Percentiles rank a stretch among this genome's conserved stretches.
Evolutionary conservation across 805 yeast genomes (phyloP).

Genomic region (Saccharomycopsis fodiens): DNA sequence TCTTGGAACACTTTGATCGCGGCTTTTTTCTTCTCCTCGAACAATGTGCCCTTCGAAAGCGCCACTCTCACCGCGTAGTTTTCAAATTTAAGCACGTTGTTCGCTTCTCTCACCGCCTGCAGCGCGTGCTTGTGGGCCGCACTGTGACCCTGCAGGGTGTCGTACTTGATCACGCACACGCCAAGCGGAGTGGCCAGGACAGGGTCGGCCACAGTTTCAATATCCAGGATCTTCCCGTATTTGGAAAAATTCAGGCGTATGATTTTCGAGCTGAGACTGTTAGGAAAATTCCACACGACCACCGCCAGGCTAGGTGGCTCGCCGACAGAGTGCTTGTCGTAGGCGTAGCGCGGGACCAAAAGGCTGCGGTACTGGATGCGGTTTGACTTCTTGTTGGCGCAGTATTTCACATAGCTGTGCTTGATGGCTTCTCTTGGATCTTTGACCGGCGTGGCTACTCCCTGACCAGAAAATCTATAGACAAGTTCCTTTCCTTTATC

Average conservation of each 20-base stretch:
- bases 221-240: constrained; percentile 56
- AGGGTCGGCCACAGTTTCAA: constrained; percentile 60
- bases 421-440: constrained; percentile 37
- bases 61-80: constrained; percentile 48
- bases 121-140: constrained; percentile 41
- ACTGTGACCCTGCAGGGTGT: constrained; percentile 41
- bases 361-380: constrained; percentile 37
- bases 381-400: constrained; percentile 32
- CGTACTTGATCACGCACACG: constrained; percentile 54
- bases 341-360: constrained; percentile 31
- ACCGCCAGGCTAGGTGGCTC: constrained; percentile 66
- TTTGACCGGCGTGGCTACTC: constrained; percentile 19
- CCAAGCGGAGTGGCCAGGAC: constrained; percentile 75
- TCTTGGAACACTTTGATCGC: constrained; percentile 33
- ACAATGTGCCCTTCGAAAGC: constrained; percentile 34
- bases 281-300: constrained; percentile 60
- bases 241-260: constrained; percentile 47
- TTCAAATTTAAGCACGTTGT: constrained; percentile 38
- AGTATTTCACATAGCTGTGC: constrained; percentile 8
- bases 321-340: constrained; percentile 68
- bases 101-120: constrained; percentile 35
- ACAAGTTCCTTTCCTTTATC: constrained; percentile 32
- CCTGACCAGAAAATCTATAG: constrained; percentile 30
- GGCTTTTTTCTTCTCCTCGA: constrained; percentile 27
- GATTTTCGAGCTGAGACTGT: constrained; percentile 38